phyloP scores from a whole-genome alignment of 2,329 filamentous ascomycete genomes.

The Colletotrichum sp. region DNA sequence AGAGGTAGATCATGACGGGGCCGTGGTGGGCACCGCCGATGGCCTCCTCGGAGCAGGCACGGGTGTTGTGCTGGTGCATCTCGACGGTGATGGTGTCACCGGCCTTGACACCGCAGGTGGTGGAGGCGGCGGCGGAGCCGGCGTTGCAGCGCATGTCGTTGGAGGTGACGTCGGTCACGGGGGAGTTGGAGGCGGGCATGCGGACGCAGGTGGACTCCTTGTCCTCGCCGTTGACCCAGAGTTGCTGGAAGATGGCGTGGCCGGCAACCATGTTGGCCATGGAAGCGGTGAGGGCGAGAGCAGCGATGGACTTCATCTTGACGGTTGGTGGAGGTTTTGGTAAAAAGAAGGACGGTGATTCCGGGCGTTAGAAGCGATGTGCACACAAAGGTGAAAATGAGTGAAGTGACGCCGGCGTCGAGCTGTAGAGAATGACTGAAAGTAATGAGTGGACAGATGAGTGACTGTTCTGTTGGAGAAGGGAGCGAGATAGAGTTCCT shows the following conservation, averaged over 20 bases:
- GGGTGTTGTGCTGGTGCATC: constrained; percentile 49
- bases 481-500: not conserved
- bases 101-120: constrained; percentile 28
- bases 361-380: constrained; percentile 11
- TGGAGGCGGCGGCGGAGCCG: constrained; percentile 36
- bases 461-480: constrained; percentile 16
- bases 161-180: constrained; percentile 42
- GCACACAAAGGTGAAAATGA: constrained; percentile 18
- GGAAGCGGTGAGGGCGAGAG: constrained; percentile 15
- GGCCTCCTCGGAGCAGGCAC: constrained; percentile 49
- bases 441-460: constrained; percentile 20
- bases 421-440: constrained; percentile 18
- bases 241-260: constrained; percentile 57
- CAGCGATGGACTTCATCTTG: constrained; percentile 20
- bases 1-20: constrained; percentile 53
- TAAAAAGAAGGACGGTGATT: constrained; percentile 9
- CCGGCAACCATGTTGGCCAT: constrained; percentile 27
- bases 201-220: constrained; percentile 17
- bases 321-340: not conserved
- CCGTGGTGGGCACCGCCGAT: constrained; percentile 59
- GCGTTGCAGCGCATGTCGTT: constrained; percentile 48
- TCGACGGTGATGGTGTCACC: constrained; percentile 46
- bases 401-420: constrained; percentile 21
- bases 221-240: constrained; percentile 46
- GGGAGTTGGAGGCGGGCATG: constrained; percentile 39